Evolutionary conservation across 2,329 filamentous ascomycete species (phyloP).

Genomic region (Alternaria solani): DNA sequence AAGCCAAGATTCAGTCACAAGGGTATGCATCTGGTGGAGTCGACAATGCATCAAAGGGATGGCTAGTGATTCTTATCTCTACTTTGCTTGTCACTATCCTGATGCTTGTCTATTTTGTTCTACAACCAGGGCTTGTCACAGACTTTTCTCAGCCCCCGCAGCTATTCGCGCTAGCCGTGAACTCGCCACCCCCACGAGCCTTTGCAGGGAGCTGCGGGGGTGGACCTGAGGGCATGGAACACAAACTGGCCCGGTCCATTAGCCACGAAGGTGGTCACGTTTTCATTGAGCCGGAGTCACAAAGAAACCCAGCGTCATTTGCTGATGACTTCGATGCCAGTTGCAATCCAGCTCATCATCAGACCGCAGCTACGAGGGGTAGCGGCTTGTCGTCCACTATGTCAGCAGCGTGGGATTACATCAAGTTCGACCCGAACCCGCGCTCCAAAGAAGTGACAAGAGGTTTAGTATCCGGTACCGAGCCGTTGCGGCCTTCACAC

Average conservation of each 20-base stretch:
- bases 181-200: not conserved
- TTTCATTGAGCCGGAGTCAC: not conserved
- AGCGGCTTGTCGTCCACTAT: too few species aligned
- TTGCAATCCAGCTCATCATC: too few species aligned
- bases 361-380: too few species aligned
- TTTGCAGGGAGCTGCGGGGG: not conserved
- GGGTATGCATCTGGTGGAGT: constrained; percentile 74
- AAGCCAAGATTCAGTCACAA: constrained; percentile 68
- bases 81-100: constrained; percentile 69
- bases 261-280: not conserved
- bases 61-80: constrained; percentile 70
- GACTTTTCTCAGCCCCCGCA: not conserved
- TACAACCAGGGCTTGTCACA: not conserved
- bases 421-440: too few species aligned
- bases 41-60: constrained; percentile 68
- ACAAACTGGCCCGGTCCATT: not conserved
- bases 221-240: not conserved
- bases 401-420: too few species aligned
- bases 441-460: too few species aligned
- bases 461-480: too few species aligned
- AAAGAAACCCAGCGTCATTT: not conserved
- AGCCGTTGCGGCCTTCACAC: too few species aligned
- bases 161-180: not conserved
- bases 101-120: not conserved
- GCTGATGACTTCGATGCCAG: too few species aligned